These are phyloP conservation scores for Pythium monospermum DNA, from an alignment of 352 stramenopile species.

Conservation along the genomic window DNA sequence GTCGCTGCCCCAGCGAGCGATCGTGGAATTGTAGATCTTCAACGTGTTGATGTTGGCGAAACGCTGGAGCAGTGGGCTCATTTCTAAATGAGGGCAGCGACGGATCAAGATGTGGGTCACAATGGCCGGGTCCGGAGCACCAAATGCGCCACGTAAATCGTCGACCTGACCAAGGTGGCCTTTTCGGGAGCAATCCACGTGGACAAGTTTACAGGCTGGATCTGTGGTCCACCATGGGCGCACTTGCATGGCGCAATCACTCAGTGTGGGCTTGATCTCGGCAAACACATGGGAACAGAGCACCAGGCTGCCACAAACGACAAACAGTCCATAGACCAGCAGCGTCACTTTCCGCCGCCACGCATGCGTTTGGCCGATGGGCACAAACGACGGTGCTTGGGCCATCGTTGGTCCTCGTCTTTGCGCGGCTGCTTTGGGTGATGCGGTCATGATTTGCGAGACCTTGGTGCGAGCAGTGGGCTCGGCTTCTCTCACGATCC, in stretches of 20 bases:
- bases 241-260: neutral
- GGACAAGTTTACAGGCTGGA: neutral
- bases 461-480: neutral
- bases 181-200: neutral
- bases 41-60: neutral
- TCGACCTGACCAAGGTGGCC: neutral
- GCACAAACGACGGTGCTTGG: no score
- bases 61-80: neutral
- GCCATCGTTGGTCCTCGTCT: no score
- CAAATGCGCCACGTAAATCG: neutral
- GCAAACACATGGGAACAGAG: constrained; percentile 1
- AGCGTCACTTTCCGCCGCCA: neutral
- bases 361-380: neutral
- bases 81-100: neutral
- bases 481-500: neutral
- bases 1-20: neutral
- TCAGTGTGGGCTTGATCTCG: neutral
- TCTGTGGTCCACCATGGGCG: constrained; percentile 1
- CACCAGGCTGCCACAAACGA: neutral
- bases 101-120: neutral
- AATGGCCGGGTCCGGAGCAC: neutral
- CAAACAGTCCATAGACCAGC: neutral
- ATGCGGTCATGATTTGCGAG: neutral
- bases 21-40: neutral
- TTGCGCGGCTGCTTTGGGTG: neutral